These are phyloP conservation scores for Chimonanthus praecox DNA, from an alignment of 164 flowering plant genomes.

Conservation along the genomic window DNA sequence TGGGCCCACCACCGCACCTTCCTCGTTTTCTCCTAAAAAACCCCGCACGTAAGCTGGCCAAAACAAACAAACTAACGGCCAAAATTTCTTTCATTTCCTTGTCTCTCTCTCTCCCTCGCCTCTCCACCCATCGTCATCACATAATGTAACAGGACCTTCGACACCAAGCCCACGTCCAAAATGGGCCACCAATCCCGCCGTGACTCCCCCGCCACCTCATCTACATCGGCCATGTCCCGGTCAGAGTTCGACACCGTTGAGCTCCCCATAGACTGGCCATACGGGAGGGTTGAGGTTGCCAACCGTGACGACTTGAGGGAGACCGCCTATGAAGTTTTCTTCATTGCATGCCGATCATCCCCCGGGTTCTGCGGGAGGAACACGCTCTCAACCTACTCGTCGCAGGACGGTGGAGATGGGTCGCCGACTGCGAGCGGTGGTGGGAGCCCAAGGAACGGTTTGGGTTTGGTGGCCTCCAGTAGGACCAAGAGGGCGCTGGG, in stretches of 20 bases:
- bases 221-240: background rate
- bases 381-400: constrained; percentile 34
- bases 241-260: background rate
- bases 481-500: constrained; percentile 23
- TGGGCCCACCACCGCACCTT: too few species aligned
- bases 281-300: constrained; percentile 40
- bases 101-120: too few species aligned
- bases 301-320: constrained; percentile 57
- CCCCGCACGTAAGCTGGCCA: background rate
- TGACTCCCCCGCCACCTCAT: constrained; percentile 17
- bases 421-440: constrained; percentile 18
- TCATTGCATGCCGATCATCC: constrained; percentile 73
- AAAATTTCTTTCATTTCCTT: too few species aligned
- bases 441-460: constrained; percentile 1
- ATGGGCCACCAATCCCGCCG: constrained; percentile 29
- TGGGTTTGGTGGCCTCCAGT: constrained; percentile 11
- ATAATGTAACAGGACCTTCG: background rate
- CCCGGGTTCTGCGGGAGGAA: constrained; percentile 77
- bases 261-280: constrained; percentile 52
- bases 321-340: constrained; percentile 81
- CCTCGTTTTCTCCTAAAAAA: too few species aligned
- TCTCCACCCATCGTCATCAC: background rate
- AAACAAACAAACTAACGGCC: background rate
- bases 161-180: background rate
- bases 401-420: background rate